Evolutionary conservation across 495 filamentous ascomycete species (phyloP), one percentile per base, ranked within the genome.

Genomic region (Chaetomium fimeti): DNA sequence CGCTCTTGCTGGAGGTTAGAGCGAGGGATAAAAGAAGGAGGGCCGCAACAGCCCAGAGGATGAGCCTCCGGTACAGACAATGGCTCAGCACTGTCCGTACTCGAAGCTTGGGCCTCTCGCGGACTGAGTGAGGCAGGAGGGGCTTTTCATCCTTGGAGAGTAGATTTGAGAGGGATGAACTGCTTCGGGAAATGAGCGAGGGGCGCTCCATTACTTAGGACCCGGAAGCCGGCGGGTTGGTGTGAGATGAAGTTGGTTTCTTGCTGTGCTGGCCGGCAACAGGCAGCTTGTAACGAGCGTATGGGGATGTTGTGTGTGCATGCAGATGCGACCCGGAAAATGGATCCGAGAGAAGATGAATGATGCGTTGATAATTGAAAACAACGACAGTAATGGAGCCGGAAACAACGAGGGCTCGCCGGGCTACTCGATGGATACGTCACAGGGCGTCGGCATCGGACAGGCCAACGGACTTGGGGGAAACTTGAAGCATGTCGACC

Each of bases 51-150:
- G 60, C 71, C 79, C 78, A 80, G 72, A 79, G 67, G 27, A 79
- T 65, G 3, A 81, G 72, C 59, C 78, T 70, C 48, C 78, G 73
- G 58, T 79, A 80, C 6, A 79, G 62, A 54, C 75, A 79, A 49
- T 79, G 75, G 13, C 74, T 69, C 29, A 79, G 40, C 11, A 80
- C 57, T 11, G 75, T 63, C 64, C 74, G 65, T 60, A 76, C 64
- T 63, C 76, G 51, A 53, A 67, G 25, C 25, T 55, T 69, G 4
- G 63, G 54, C 36, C 62, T 62, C 20, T 57, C 64, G 18, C 67
- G 59, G 11, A 11, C 48, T 25, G 67, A 27, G 2, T 63, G 52
- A 15, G 66, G 66, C 12, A 71, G 65, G 13, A 62, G 38, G n/a
- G 55, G 57, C 45, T 64, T 65, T 15, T 70, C 71, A 16, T 72